These are phyloP conservation scores for Penicillium freii DNA, from an alignment of 2,329 filamentous ascomycete genomes.

Conservation along the genomic window DNA sequence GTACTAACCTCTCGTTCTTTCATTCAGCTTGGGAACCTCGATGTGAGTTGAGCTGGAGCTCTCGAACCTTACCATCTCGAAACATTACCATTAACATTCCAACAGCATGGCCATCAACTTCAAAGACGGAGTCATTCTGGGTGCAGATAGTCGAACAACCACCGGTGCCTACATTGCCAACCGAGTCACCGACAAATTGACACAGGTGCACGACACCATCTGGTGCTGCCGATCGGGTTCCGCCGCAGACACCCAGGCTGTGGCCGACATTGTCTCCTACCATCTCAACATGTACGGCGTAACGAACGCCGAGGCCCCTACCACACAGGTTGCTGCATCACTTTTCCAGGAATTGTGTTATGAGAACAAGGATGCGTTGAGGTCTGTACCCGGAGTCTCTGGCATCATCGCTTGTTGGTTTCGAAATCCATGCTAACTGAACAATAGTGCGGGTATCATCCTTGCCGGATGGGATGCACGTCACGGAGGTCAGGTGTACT, in stretches of 20 bases:
- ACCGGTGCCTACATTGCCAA: slow-evolving; percentile 98
- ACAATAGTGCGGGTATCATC: slow-evolving; percentile 81
- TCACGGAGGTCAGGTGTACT: slow-evolving; percentile 96
- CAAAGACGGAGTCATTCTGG: slow-evolving; percentile 94
- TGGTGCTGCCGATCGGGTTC: slow-evolving; percentile 99
- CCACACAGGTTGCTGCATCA: slow-evolving; percentile 89
- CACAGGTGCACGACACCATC: slow-evolving; percentile 96
- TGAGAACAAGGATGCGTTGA: slow-evolving; percentile 89
- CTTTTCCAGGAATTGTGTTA: slow-evolving; percentile 99
- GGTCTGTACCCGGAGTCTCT: slow-evolving; percentile 54
- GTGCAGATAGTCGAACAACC: slow-evolving; percentile 94
- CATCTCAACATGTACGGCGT: slow-evolving; percentile 91
- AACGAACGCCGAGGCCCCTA: slow-evolving; percentile 83
- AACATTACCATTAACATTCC: slow-evolving; percentile 26
- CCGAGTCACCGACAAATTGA: slow-evolving; percentile 98
- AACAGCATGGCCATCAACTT: slow-evolving; percentile 97
- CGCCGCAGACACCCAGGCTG: slow-evolving; percentile 94
- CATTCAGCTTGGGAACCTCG: slow-evolving; percentile 81
- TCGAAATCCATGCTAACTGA: background rate
- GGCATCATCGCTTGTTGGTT: background rate
- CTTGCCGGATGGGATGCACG: slow-evolving; percentile 97
- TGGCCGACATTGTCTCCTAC: slow-evolving; percentile 97
- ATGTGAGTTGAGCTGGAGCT: slow-evolving; percentile 63
- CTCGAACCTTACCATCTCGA: slow-evolving; percentile 11
- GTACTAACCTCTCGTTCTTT: slow-evolving; percentile 31